Conservation (phyloP, 2,329 filamentous ascomycete species). For the Aspergillus japonicus region DNA sequence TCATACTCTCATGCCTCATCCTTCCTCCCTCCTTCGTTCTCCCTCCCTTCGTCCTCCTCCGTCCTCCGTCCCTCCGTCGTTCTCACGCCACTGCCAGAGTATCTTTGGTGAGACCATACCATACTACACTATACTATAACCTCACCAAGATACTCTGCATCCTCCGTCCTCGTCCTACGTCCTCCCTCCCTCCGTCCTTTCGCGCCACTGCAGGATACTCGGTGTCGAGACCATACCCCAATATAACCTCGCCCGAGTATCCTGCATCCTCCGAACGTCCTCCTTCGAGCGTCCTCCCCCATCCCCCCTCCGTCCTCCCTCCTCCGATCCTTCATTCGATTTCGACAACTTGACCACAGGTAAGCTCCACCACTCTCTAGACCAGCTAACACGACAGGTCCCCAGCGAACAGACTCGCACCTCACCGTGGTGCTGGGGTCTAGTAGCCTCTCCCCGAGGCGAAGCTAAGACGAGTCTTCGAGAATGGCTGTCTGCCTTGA, state of each 20-base stretch:
- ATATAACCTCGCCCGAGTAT: not conserved
- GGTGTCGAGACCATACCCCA: not conserved
- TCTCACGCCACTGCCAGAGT: not conserved
- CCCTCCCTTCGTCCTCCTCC: not conserved
- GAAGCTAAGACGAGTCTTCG: constrained; percentile 5
- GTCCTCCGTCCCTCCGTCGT: not conserved
- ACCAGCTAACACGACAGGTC: not conserved
- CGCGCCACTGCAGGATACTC: not conserved
- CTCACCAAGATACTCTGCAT: not conserved
- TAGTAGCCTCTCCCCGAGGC: not conserved
- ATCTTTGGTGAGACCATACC: not conserved
- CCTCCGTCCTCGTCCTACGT: not conserved
- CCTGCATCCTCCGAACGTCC: not conserved
- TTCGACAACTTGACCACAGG: not conserved
- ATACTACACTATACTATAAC: not conserved
- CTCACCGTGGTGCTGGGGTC: constrained; percentile 7
- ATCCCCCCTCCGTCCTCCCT: not conserved
- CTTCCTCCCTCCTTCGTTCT: not conserved
- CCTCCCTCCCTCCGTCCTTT: not conserved
- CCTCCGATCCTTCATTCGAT: not conserved
- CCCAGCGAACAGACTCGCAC: constrained; percentile 4
- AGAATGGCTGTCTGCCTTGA: not conserved
- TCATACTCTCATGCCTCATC: not conserved
- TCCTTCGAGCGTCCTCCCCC: no score
- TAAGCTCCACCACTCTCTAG: not conserved